Evolutionary conservation across 2,329 filamentous ascomycete species (phyloP), one percentile per base, ranked within the genome.

Genomic region (Calonectria pseudoturangicola): DNA sequence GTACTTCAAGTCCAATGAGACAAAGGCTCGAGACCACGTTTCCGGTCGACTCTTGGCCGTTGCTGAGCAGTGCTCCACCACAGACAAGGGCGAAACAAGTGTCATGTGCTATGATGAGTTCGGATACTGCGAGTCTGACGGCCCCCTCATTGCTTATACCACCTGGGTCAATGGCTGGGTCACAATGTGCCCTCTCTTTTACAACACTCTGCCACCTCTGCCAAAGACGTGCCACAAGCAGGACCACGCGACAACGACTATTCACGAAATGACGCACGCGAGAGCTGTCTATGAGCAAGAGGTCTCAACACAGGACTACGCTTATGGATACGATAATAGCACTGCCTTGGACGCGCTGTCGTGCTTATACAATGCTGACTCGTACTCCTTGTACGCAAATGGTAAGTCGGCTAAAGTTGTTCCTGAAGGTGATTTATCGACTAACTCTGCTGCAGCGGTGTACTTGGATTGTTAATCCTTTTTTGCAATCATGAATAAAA

Each of bases 1-100:
- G 64, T 77, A 76, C 36, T 77, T 77, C 72, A 77, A 77, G 21
- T 77, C 75, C 2, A 77, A 77, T 51, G 72, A 77, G 39, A 77
- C 75, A 0, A 18, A 33, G 3, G 21, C 72, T 5, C 70, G 76
- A 3, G 36, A 77, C 12, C 76, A 71, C 13, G 76, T 77, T 1
- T 50, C 66, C 2, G 75, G 75, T 4, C 72, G 76, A 16, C 74
- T 77, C 2, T 28, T 76, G 3, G 74, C 75, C 6, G 75, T 77
- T 1, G 76, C 75, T 0, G 51, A 76, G 15, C 70, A 77, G 9
- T 77, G 76, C 16, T 75, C 72, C 1, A 68, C 72, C 15, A 62
- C 66, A 0, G 16, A 72, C 21, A 70, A 64, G 3, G 68, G 74
- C 3, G 62, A 71, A 8, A 77, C 75, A 0, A 50, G 60, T 2